Evolutionary conservation across 2,329 filamentous ascomycete species (phyloP).

Genomic region (Aureobasidium sp.): DNA sequence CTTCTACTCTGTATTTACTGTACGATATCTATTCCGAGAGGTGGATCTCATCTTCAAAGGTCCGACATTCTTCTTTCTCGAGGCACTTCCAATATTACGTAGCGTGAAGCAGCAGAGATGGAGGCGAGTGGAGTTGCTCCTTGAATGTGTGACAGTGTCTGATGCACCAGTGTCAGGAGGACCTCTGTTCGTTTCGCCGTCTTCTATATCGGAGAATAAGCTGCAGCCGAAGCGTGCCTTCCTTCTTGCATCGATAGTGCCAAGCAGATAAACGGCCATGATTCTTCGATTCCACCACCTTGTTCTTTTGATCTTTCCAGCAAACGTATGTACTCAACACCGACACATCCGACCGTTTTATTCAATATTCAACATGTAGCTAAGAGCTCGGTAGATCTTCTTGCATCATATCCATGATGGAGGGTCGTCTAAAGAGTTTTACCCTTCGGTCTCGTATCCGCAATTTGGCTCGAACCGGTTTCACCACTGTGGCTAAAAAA

Average conservation of each 20-base stretch:
- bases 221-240: neutral
- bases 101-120: neutral
- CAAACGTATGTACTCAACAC: neutral
- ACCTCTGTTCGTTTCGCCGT: neutral
- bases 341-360: neutral
- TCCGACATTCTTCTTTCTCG: neutral
- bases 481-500: constrained; percentile 11
- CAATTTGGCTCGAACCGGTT: neutral
- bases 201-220: neutral
- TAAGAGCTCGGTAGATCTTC: neutral
- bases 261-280: neutral
- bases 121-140: neutral
- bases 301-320: neutral
- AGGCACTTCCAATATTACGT: neutral
- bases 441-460: constrained; percentile 2
- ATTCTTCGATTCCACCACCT: neutral
- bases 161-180: neutral
- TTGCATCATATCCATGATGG: neutral
- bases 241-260: neutral
- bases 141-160: neutral
- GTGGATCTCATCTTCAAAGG: constrained; percentile 8
- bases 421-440: constrained; percentile 8
- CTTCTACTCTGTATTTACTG: constrained; percentile 8
- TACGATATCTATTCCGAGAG: constrained; percentile 10
- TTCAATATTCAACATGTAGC: neutral